These are phyloP conservation scores for Chenopodium quinoa DNA, from an alignment of 148 eudicot genomes.

Conservation along the genomic window DNA sequence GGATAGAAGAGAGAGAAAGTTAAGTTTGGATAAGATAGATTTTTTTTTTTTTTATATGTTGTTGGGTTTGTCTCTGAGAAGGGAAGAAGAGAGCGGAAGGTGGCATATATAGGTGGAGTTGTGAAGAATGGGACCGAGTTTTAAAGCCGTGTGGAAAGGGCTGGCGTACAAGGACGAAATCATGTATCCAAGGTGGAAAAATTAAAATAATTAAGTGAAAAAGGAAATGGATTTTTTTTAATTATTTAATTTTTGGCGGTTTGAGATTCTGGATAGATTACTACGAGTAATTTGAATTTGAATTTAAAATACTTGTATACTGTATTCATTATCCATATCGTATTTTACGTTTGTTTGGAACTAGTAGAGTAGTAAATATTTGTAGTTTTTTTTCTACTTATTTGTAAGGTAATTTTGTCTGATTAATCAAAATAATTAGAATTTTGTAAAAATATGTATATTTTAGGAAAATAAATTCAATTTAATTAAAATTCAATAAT, in stretches of 20 bases:
- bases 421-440: too few species aligned
- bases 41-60: background rate
- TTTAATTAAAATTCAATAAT: too few species aligned
- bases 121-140: background rate
- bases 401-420: too few species aligned
- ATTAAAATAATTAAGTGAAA: background rate
- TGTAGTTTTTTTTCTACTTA: too few species aligned
- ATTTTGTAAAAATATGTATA: too few species aligned
- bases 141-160: slow-evolving; percentile 31
- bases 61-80: background rate
- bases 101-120: slow-evolving; percentile 14
- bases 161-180: slow-evolving; percentile 17
- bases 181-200: background rate
- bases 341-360: too few species aligned
- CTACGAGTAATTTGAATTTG: too few species aligned
- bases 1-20: background rate
- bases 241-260: background rate
- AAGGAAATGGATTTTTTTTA: background rate
- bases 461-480: too few species aligned
- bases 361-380: too few species aligned
- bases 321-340: too few species aligned
- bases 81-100: background rate
- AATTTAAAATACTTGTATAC: too few species aligned
- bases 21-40: slow-evolving; percentile 4
- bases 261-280: background rate